Percentiles rank a stretch among this genome's conserved stretches.
Evolutionary conservation across 1,139 yeast genomes (phyloP).

Genomic region (Zhuliangozyma blackwelliae): DNA sequence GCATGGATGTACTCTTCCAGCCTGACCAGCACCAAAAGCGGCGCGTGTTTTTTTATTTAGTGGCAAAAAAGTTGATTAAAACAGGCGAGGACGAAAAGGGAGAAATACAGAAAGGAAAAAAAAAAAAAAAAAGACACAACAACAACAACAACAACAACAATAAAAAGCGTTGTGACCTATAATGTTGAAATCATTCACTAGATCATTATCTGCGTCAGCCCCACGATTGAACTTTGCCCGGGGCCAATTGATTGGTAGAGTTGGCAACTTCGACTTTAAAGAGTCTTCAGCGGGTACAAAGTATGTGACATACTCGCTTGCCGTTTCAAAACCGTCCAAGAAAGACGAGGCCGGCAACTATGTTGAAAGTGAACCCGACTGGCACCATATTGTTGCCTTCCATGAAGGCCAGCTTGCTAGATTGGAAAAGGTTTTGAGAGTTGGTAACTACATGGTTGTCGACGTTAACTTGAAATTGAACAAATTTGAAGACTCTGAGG

Average conservation of each 20-base stretch:
- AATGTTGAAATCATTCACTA: slow-evolving; percentile 29
- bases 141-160: neutral
- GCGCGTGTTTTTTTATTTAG: neutral
- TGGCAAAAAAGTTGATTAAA: neutral
- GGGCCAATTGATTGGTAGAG: slow-evolving; percentile 41
- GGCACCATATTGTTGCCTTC: slow-evolving; percentile 42
- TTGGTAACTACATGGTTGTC: slow-evolving; percentile 40
- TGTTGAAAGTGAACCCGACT: slow-evolving; percentile 23
- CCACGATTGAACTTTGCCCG: slow-evolving; percentile 32
- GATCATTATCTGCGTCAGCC: slow-evolving; percentile 32
- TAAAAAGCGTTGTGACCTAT: neutral
- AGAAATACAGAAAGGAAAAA: neutral
- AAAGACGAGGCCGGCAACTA: slow-evolving; percentile 19
- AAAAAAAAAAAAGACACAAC: slow-evolving; percentile 1
- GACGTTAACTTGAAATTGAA: slow-evolving; percentile 40
- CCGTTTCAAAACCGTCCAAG: slow-evolving; percentile 37
- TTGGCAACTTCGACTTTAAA: slow-evolving; percentile 33
- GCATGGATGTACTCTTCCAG: neutral
- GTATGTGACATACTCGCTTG: slow-evolving; percentile 40
- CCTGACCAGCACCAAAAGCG: neutral
- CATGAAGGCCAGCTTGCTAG: slow-evolving; percentile 31
- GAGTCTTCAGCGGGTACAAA: slow-evolving; percentile 38
- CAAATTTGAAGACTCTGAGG: slow-evolving; percentile 30
- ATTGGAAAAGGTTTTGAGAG: slow-evolving; percentile 37
- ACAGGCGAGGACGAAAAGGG: neutral